Evolutionary conservation across 1,139 yeast genomes (phyloP).

Genomic region (Sugiyamaella paludigena): DNA sequence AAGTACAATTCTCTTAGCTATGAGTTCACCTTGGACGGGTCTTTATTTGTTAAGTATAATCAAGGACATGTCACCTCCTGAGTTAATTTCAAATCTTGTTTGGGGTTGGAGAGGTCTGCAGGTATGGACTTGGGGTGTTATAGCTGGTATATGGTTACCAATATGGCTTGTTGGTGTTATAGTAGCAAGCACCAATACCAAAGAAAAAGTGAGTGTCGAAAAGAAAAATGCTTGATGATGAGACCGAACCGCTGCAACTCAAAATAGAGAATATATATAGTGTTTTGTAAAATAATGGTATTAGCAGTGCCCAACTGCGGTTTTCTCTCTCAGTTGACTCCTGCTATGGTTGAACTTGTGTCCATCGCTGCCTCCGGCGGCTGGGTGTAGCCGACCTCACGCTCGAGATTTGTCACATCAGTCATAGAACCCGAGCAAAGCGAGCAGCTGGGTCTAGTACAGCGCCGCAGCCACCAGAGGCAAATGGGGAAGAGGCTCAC

Average conservation of each 20-base stretch:
- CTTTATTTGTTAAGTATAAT: slow-evolving; percentile 42
- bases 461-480: no score
- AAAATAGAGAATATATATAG: background rate
- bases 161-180: slow-evolving; percentile 57
- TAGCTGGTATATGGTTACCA: slow-evolving; percentile 78
- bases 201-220: background rate
- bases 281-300: no score
- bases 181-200: slow-evolving; percentile 12
- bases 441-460: no score
- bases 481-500: no score
- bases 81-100: slow-evolving; percentile 38
- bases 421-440: no score
- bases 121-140: slow-evolving; percentile 84
- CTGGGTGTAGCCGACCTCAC: no score
- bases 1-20: slow-evolving; percentile 21
- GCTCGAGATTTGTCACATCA: no score
- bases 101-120: slow-evolving; percentile 68
- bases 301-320: no score
- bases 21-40: slow-evolving; percentile 31
- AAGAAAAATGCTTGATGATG: slow-evolving; percentile 6
- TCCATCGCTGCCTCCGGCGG: no score
- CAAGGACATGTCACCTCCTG: slow-evolving; percentile 10
- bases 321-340: no score
- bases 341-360: no score
- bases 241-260: no score